Percentiles rank a stretch among this genome's conserved stretches.
Evolutionary conservation across 176 grass and related monocot species (phyloP).

Genomic region (Musa schizocarpa): DNA sequence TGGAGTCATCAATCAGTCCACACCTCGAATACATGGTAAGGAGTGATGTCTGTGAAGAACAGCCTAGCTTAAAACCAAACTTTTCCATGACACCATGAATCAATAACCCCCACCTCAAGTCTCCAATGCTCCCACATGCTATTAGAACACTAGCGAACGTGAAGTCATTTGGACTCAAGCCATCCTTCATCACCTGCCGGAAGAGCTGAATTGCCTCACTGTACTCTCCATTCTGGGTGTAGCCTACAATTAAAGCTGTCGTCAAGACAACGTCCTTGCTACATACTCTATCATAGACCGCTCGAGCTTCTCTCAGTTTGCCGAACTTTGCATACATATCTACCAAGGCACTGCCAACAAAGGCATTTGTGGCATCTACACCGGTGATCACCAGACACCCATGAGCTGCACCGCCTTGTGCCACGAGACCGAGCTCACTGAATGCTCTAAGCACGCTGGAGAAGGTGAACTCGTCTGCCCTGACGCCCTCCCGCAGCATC

Average conservation of each 20-base stretch:
- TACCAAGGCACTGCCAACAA: slow-evolving; percentile 23
- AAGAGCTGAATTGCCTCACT: slow-evolving; percentile 12
- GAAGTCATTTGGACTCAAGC: slow-evolving; percentile 23
- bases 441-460: slow-evolving; percentile 19
- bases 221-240: slow-evolving; percentile 19
- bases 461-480: slow-evolving; percentile 21
- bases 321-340: slow-evolving; percentile 27
- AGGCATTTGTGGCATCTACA: slow-evolving; percentile 9
- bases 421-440: slow-evolving; percentile 5
- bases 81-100: slow-evolving; percentile 21
- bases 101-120: slow-evolving; percentile 12
- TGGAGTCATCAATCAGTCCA: slow-evolving; percentile 8
- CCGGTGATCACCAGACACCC: slow-evolving; percentile 9
- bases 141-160: slow-evolving; percentile 23
- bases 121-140: slow-evolving; percentile 6
- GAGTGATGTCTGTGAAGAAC: slow-evolving; percentile 20
- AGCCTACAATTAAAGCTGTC: slow-evolving; percentile 21
- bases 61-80: neutral
- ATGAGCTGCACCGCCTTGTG: slow-evolving; percentile 16
- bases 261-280: slow-evolving; percentile 25
- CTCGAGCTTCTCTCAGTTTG: slow-evolving; percentile 10
- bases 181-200: neutral
- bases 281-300: slow-evolving; percentile 10
- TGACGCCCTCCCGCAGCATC: slow-evolving; percentile 12
- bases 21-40: slow-evolving; percentile 29